These are phyloP conservation scores for Guadua angustifolia DNA, from an alignment of 176 grass and related monocot genomes.

Conservation along the genomic window DNA sequence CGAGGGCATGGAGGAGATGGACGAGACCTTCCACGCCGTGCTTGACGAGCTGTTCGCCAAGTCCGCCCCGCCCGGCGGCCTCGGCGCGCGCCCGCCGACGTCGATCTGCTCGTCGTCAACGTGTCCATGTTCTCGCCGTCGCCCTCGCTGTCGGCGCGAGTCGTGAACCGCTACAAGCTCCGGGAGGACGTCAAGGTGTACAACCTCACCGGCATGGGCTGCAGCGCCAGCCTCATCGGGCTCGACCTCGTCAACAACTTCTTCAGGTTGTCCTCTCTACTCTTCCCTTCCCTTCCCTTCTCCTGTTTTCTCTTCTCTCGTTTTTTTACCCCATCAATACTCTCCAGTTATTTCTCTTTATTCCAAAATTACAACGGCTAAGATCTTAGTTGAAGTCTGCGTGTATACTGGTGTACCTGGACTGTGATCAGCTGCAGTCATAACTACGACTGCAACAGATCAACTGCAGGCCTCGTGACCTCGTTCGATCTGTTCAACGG, in stretches of 20 bases:
- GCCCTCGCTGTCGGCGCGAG: slow-evolving; percentile 69
- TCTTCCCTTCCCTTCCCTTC: fast-evolving
- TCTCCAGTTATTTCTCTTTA: not conserved
- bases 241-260: slow-evolving; percentile 75
- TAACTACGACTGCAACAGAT: not conserved
- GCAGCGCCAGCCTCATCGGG: slow-evolving; percentile 85
- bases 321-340: not conserved
- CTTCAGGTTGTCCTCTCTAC: slow-evolving; percentile 53
- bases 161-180: slow-evolving; percentile 61
- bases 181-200: slow-evolving; percentile 74
- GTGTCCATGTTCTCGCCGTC: slow-evolving; percentile 96
- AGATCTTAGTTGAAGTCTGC: not conserved
- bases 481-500: not conserved
- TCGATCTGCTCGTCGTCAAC: slow-evolving; percentile 84
- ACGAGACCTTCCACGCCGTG: slow-evolving; percentile 74
- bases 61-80: slow-evolving; percentile 14
- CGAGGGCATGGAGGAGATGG: slow-evolving; percentile 88
- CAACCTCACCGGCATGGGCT: slow-evolving; percentile 93
- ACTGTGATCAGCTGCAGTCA: not conserved
- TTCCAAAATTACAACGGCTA: not conserved
- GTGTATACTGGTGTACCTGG: not conserved
- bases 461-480: not conserved
- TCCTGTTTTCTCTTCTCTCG: not conserved
- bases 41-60: slow-evolving; percentile 79
- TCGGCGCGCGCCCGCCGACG: slow-evolving; percentile 34